These are phyloP conservation scores for Aspergillus clavatus DNA, from an alignment of 2,329 filamentous ascomycete species.

Conservation along the genomic window DNA sequence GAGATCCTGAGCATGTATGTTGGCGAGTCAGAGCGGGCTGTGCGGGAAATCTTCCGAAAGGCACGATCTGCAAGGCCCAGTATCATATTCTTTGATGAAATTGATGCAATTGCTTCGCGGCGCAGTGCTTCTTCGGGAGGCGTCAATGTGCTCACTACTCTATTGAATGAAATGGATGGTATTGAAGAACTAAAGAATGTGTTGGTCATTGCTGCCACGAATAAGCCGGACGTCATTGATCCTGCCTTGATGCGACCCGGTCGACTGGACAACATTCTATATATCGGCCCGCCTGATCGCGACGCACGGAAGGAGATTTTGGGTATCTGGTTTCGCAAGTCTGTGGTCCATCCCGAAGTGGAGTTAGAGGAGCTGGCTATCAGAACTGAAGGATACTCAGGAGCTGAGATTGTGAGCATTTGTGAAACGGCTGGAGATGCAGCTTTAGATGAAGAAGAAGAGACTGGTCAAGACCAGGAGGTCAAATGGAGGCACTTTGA, in stretches of 20 bases:
- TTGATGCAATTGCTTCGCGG: conserved; percentile 72
- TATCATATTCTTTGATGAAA: conserved; percentile 96
- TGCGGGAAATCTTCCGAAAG: conserved; percentile 80
- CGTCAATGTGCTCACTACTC: conserved; percentile 80
- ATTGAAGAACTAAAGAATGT: conserved; percentile 81
- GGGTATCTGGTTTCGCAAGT: conserved; percentile 58
- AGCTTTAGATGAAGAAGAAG: conserved; percentile 49
- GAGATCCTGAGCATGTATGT: conserved; percentile 97
- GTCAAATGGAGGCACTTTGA: conserved; percentile 44
- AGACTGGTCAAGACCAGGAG: conserved; percentile 33
- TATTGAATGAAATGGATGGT: conserved; percentile 94
- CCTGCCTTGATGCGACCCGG: conserved; percentile 80
- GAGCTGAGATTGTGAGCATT: conserved; percentile 71
- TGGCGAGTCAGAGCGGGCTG: conserved; percentile 81
- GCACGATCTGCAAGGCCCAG: conserved; percentile 80
- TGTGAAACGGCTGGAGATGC: conserved; percentile 49
- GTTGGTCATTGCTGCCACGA: conserved; percentile 84
- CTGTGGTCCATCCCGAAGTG: conserved; percentile 59
- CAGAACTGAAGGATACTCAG: conserved; percentile 71
- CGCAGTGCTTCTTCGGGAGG: conserved; percentile 50
- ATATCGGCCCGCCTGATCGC: conserved; percentile 74
- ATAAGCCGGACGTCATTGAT: conserved; percentile 81
- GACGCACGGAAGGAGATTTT: conserved; percentile 73
- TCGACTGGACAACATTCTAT: conserved; percentile 77
- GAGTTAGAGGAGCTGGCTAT: conserved; percentile 60